Base-by-base conservation (phyloP, 805 yeast species). In the Ogataea trehalophila region DNA sequence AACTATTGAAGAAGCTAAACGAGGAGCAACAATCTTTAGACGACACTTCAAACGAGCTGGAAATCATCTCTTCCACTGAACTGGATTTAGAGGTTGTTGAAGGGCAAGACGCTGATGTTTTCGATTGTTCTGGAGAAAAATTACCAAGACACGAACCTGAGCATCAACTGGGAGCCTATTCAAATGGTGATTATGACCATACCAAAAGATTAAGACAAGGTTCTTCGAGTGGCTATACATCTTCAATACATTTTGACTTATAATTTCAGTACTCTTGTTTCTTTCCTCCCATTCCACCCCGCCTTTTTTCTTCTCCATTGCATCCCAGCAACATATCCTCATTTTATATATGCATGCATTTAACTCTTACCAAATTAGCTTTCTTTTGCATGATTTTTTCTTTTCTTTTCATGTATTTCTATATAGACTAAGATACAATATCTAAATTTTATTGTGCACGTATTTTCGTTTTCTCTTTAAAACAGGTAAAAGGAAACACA, bases 61-160 rank as follows among this genome's bases (percentile, higher is more conserved):
- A 39, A 41, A 33, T 36, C 50, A 14, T 41, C 2, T 46, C 52
- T 4, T 37, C 50, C 16, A 20, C 48, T 2, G 50, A 52, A 16
- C 34, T 47, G 22, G 53, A 50, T 33, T 37, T 50, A 33, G 41
- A 51, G 33, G 49, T 50, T 16, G 45, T 52, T 18, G 56, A 52
- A 34, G 56, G 52, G 5, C 40, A 45, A 29, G 54, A 50, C 8
- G 39, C 48, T 16, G 47, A 34, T 2, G 26, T 48, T 16, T 45
- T 41, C 18, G 42, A 43, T 20, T 22, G n/a, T 5, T 26, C 26
- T 16, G 46, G 40, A 11, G 54, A 48, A 15, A 51, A 46, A 33
- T 39, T 39, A 9, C 37, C 41, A 5, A 36, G 37, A 33, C 20
- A 45, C 18, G 35, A 13, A 7, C 37, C 35, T 14, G 45, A 42